Percentiles rank a stretch among this genome's conserved stretches.
These are phyloP conservation scores for Vicia faba DNA, from an alignment of 306 rosid genomes.

Conservation along the genomic window DNA sequence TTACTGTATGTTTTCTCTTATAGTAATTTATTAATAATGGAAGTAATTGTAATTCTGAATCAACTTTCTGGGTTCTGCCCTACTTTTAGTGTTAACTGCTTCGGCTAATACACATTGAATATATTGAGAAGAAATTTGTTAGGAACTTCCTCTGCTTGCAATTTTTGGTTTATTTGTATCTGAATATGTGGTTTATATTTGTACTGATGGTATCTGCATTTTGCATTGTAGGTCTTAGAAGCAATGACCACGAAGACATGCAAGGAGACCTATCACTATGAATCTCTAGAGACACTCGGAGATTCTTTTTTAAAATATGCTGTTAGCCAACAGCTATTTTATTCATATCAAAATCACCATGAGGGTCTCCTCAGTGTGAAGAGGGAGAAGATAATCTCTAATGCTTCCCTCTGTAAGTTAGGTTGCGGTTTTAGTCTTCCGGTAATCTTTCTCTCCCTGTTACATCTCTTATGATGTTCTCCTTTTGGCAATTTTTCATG, in stretches of 20 bases:
- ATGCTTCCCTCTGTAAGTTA: slow-evolving; percentile 64
- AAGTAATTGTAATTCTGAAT: not conserved
- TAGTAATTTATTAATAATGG: not conserved
- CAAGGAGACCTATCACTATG: slow-evolving; percentile 74
- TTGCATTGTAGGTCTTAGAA: slow-evolving; percentile 71
- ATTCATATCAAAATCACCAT: slow-evolving; percentile 50
- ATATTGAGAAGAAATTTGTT: slow-evolving; percentile 20
- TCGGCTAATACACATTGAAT: not conserved
- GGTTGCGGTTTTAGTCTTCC: slow-evolving; percentile 65
- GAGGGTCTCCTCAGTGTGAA: slow-evolving; percentile 79
- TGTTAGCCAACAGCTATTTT: slow-evolving; percentile 66
- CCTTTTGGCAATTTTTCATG: slow-evolving; percentile 6
- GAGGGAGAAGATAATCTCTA: slow-evolving; percentile 66
- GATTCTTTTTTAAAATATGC: slow-evolving; percentile 93
- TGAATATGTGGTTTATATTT: not conserved
- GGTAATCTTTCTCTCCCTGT: slow-evolving; percentile 45
- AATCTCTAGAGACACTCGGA: slow-evolving; percentile 89
- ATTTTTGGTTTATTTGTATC: slow-evolving; percentile 24
- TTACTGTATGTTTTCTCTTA: not conserved
- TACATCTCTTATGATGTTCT: slow-evolving; percentile 11
- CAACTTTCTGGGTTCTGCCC: not conserved
- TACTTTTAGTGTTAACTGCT: not conserved
- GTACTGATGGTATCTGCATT: slow-evolving; percentile 20
- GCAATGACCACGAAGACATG: slow-evolving; percentile 76
- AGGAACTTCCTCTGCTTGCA: not conserved